Base-by-base conservation (phyloP, 345 rosid genomes). In the Odontarrhena argentea region DNA sequence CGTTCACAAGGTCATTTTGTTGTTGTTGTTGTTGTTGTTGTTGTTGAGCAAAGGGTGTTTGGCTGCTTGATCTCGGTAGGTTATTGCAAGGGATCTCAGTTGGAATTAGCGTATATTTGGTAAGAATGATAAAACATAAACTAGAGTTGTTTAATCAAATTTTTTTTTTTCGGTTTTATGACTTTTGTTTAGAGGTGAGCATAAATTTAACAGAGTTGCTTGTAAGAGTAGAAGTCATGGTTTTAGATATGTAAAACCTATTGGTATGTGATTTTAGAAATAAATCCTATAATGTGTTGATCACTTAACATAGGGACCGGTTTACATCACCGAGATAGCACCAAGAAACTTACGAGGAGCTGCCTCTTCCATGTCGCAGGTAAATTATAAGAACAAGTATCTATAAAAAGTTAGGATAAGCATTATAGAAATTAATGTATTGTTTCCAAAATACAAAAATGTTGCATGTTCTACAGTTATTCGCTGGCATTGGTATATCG, bases 81-180 rank as follows among this genome's bases (percentile, higher is more conserved):
- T 59, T 89, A 11, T 67, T 80, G 61, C 80, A 85, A 14, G 96
- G 98, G 69, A 74, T 74, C 55, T 87, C 91, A 11, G 72, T 89
- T 60, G 98, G 96, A 44, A 65, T 89, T 1, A 80, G 85, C 65
- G 73, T 89, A 34, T 92, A 85, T 64, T 93, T 85, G 91, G 96
- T 87, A 89, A 73, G 81, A 24, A 69, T 25, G 37, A 45, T 35
- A 9, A 2, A 28, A 2, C 32, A 28, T 28, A 28, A 25, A 11
- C 35, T 28, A 14, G 8, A 35, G 8, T 8, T 67, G 22, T 7
- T 67, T 66, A 43, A 65, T 49, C 24, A 28, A 15, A 38, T 36
- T 18, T 32, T 41, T 14, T n/a, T 10, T 73, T 66, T 30, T 46
- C 44, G 22, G 25, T 37, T 61, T 59, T 49, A 38, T 61, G 28